Base-by-base conservation (phyloP, 495 filamentous ascomycete species). In the Podospora didyma region DNA sequence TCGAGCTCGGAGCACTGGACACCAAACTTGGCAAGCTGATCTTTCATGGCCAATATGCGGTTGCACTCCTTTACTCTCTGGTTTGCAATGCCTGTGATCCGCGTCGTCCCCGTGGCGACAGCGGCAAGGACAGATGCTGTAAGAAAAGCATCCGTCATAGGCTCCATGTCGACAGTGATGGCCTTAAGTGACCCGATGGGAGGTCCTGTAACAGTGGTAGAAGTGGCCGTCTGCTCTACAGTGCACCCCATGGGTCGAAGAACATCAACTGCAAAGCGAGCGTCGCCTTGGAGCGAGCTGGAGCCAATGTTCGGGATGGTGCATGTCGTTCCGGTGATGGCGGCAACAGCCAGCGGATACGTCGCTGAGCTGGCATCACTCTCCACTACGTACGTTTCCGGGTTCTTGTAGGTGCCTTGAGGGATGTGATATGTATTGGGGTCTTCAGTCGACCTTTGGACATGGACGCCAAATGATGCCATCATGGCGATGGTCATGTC, bases 401-500 rank as follows among this genome's bases (percentile, higher is more conserved):
- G 94, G 71, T 93, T 97, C 51, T 79, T 79, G 71, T 99, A 99
- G 39, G 78, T 75, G 20, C 86, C 89, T 61, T 90, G 83, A 1
- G 94, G 94, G 52, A 99, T 96, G 66, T 95, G 88, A 72, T 99
- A 99, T 19, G 92, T 96, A 72, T 97, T 85, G 49, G 88, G 82
- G 60, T 96, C 88, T 45, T 75, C 71, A 16, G 73, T 55, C 2
- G 74, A 75, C 48, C 69, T 68, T 52, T 82, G 73, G 34, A 97
- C 93, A 34, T 86, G 69, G 50, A 97, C 85, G 39, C 94, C 94
- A 65, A 99, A 99, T 5, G 86, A 82, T 31, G 86, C 81, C 94
- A 99, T 99, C 92, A 99, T 97, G 19, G 90, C 82, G 14, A 90
- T 92, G 16, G 94, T 99, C 92, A 99, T 97, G 63, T 97, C 92